These are phyloP conservation scores for Clitopilus hobsonii DNA, from an alignment of 768 basidiomycete genomes.

Conservation along the genomic window DNA sequence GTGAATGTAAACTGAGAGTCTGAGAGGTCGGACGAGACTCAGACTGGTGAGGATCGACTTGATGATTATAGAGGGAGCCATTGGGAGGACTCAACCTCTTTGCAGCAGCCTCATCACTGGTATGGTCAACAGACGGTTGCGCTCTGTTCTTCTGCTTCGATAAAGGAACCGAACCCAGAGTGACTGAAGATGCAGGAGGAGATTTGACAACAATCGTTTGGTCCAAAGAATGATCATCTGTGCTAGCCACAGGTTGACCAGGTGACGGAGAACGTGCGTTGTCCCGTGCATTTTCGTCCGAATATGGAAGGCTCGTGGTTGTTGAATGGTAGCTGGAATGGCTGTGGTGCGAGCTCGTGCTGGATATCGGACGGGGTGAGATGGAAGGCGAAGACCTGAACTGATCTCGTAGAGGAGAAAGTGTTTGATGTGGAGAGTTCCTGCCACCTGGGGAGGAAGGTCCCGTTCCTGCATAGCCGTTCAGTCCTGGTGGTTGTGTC, in stretches of 20 bases:
- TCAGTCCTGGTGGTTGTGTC: slow-evolving; percentile 2
- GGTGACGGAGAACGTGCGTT: slow-evolving; percentile 25
- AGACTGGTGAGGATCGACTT: slow-evolving; percentile 14
- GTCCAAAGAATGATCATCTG: slow-evolving; percentile 31
- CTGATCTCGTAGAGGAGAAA: slow-evolving; percentile 28
- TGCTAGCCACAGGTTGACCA: slow-evolving; percentile 22
- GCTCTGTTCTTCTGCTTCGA: slow-evolving; percentile 13
- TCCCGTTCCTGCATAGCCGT: slow-evolving; percentile 20
- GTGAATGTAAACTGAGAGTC: slow-evolving; percentile 24
- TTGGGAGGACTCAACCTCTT: slow-evolving; percentile 6
- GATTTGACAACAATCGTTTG: slow-evolving; percentile 35
- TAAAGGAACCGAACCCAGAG: slow-evolving; percentile 19
- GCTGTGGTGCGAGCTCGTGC: slow-evolving; percentile 22
- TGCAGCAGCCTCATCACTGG: background rate
- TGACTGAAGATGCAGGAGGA: slow-evolving; percentile 18
- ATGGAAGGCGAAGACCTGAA: slow-evolving; percentile 13
- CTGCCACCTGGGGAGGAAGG: slow-evolving; percentile 16
- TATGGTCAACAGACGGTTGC: background rate
- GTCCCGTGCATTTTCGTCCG: slow-evolving; percentile 10
- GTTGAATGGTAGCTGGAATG: slow-evolving; percentile 15
- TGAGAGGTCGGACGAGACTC: slow-evolving; percentile 22
- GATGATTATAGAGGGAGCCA: slow-evolving; percentile 19
- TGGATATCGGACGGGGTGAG: slow-evolving; percentile 24
- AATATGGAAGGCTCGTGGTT: slow-evolving; percentile 14
- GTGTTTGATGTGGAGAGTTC: slow-evolving; percentile 18